Evolutionary conservation across 2,329 filamentous ascomycete genomes (phyloP), one percentile per base, ranked within the genome.

Genomic region (Xylaria sp.): DNA sequence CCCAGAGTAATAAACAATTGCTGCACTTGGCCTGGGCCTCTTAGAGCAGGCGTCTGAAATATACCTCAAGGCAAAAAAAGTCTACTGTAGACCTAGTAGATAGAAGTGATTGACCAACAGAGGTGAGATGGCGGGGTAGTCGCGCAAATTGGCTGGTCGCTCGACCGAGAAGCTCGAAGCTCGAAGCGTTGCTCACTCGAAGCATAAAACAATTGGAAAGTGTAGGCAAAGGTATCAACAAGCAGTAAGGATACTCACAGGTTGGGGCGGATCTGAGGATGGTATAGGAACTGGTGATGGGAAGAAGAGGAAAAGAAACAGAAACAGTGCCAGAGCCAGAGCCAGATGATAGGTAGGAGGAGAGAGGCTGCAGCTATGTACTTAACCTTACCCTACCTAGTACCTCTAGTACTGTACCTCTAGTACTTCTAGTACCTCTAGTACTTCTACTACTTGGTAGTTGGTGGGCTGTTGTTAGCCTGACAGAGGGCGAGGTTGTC

Each of bases 71-170:
- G 51, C 13, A 48, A 48, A 46, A 44, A 33, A n/a, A n/a, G n/a
- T n/a, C n/a, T n/a, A n/a, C n/a, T n/a, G 38, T 38, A 17, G 29
- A 33, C 29, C n/a, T 37, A 23, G 38, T 23, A 48, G 49, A 21
- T 33, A 5, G 40, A 52, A 49, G 27, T 21, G 43, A 41, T 25
- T 48, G 54, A 35, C 23, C 21, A 53, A 58, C 4, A n/a, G 35
- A 19, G n/a, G 44, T 56, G 53, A 55, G 62, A 64, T 64, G 58
- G 62, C 58, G 62, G 62, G 62, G 62, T 62, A 64, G 51, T 13
- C 11, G 27, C 33, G 58, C 38, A 51, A 52, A 61, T 41, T 17
- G 52, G 57, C 51, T 44, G 44, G 40, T 55, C 29, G 44, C 49
- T 62, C 54, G 49, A 35, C 37, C 23, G 49, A 54, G 17, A 17